phyloP scores from a whole-genome alignment of 2,329 filamentous ascomycete genomes.

The Apiospora kogelbergensis region DNA sequence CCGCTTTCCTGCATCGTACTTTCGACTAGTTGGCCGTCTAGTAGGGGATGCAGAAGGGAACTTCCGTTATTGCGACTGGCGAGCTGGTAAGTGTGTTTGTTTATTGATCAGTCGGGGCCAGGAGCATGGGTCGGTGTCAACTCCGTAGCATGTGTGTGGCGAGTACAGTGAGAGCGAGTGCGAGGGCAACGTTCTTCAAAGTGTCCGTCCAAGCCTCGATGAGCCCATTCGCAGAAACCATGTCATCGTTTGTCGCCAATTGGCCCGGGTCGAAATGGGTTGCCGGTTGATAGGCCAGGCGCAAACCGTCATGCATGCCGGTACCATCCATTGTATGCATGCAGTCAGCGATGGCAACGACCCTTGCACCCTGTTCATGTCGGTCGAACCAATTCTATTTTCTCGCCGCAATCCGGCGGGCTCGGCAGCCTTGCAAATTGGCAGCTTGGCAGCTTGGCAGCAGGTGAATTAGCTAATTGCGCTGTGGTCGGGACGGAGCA shows the following conservation, averaged over 20 bases:
- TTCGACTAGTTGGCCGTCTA: not conserved
- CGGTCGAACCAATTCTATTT: not conserved
- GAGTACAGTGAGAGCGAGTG: too few relatives aligned
- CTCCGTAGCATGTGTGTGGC: too few relatives aligned
- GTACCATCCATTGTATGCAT: not conserved
- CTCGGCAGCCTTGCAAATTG: not conserved
- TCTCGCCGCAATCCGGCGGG: slow-evolving; percentile 1
- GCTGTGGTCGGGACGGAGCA: not conserved
- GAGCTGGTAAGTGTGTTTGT: too few relatives aligned
- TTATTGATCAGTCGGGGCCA: not conserved
- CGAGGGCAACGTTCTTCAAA: too few relatives aligned
- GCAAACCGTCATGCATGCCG: not conserved
- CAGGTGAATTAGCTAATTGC: not conserved
- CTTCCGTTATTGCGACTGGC: not conserved
- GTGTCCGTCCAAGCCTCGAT: not conserved
- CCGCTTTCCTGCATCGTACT: not conserved
- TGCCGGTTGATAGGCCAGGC: not conserved
- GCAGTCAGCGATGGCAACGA: too few relatives aligned
- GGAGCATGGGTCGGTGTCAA: too few relatives aligned
- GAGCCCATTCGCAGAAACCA: not conserved
- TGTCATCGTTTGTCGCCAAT: not conserved
- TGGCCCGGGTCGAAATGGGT: not conserved
- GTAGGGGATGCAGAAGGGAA: not conserved
- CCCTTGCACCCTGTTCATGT: slow-evolving; percentile 6
- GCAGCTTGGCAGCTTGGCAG: too few relatives aligned